These are phyloP conservation scores for Starmerella asiatica DNA, from an alignment of 805 yeast species.

Conservation along the genomic window DNA sequence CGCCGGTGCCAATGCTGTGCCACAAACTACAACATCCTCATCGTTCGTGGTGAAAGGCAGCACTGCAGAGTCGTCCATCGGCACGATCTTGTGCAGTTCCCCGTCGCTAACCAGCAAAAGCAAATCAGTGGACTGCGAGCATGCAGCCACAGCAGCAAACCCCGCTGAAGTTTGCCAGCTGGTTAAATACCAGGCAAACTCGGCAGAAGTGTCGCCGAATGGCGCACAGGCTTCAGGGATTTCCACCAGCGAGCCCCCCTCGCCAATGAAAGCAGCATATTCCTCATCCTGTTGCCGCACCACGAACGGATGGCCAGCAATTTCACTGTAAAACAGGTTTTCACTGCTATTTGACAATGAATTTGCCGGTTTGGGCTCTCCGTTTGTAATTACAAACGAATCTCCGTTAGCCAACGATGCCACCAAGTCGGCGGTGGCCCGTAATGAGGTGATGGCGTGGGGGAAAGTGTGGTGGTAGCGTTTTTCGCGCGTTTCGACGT, in stretches of 20 bases:
- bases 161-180: background rate
- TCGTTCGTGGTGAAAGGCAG: conserved; percentile 18
- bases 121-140: conserved; percentile 17
- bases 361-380: too few species aligned
- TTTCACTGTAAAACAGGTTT: background rate
- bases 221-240: conserved; percentile 17
- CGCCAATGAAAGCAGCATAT: background rate
- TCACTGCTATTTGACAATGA: too few species aligned
- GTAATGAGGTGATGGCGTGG: background rate
- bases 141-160: conserved; percentile 9
- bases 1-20: conserved; percentile 13
- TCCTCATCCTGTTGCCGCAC: background rate
- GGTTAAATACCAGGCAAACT: conserved; percentile 12
- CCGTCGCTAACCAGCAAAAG: conserved; percentile 1
- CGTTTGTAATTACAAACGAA: too few species aligned
- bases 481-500: background rate
- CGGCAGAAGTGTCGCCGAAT: conserved; percentile 10
- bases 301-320: background rate
- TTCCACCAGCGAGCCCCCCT: background rate
- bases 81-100: conserved; percentile 4
- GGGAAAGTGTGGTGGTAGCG: background rate
- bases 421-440: background rate
- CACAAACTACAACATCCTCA: conserved; percentile 15
- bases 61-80: conserved; percentile 10
- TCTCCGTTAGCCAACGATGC: too few species aligned